Evolutionary conservation across 163 green algal species (phyloP).

Genomic region (Prototheca wickerhamii): DNA sequence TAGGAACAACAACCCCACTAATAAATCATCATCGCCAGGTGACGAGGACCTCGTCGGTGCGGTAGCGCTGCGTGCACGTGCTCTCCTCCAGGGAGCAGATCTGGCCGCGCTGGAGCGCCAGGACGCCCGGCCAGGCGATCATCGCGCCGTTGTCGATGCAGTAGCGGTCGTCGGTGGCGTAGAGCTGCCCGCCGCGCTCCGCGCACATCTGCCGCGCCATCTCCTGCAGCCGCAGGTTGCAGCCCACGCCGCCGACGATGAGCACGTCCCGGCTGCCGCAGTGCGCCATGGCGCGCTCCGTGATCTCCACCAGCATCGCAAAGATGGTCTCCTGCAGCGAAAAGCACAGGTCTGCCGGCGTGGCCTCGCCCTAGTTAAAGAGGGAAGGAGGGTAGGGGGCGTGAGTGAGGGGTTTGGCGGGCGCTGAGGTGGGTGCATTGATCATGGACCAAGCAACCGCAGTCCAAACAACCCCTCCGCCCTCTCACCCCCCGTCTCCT

Average conservation of each 20-base stretch:
- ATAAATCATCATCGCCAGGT: slow-evolving; percentile 41
- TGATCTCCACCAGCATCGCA: slow-evolving; percentile 90
- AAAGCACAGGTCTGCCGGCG: slow-evolving; percentile 77
- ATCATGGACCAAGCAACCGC: too few species aligned
- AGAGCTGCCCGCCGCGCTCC: slow-evolving; percentile 69
- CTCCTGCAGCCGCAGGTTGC: slow-evolving; percentile 76
- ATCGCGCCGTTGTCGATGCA: slow-evolving; percentile 96
- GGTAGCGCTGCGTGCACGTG: slow-evolving; percentile 77
- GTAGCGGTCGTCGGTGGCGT: slow-evolving; percentile 84
- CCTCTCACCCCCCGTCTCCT: too few species aligned
- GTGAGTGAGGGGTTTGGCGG: neutral
- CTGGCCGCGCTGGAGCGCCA: slow-evolving; percentile 53
- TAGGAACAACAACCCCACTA: neutral
- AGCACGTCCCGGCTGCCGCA: slow-evolving; percentile 66
- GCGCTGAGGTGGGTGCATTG: too few species aligned
- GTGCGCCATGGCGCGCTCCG: slow-evolving; percentile 89
- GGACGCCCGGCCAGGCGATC: slow-evolving; percentile 86
- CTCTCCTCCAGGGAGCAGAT: slow-evolving; percentile 53
- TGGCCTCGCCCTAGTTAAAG: slow-evolving; percentile 41
- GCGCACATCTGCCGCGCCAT: slow-evolving; percentile 53
- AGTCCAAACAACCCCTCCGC: too few species aligned
- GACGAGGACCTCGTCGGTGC: slow-evolving; percentile 78
- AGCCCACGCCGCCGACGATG: slow-evolving; percentile 88
- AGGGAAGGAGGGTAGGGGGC: neutral
- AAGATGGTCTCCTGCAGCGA: slow-evolving; percentile 85